Base-by-base conservation (phyloP, 805 yeast genomes). In the Ogataea pilisensis region DNA sequence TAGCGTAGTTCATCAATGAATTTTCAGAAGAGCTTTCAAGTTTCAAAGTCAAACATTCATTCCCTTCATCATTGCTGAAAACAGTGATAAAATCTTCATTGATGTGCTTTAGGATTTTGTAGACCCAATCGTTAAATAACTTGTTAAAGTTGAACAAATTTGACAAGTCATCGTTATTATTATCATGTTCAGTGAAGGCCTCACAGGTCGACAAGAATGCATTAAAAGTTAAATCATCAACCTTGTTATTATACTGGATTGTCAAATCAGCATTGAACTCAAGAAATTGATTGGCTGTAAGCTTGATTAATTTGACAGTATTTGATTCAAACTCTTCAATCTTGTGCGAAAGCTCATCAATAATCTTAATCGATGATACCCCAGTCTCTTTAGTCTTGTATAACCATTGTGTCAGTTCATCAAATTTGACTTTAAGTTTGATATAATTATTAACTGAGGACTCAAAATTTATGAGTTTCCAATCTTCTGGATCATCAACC, bases 61-160 rank as follows among this genome's bases (percentile, higher is more conserved):
- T 31, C 8, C 37, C 42, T 8, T 27, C 14, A 8, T 6, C 7
- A n/a, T 49, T 6, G 5, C 28, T 17, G n/a, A 53, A 27, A 2
- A 12, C 14, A 7, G 45, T 24, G 2, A n/a, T 18, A 12, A 38
- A 39, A 0, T 54, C 54, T 2, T 26, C 8, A 17, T 54, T 45
- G 2, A 56, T 14, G 24, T 48, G 49, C 2, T 17, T 34, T 3
- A 58, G 25, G 3, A 49, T 42, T 14, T 44, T 43, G 12, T 30
- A 28, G 2, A 49, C 20, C 62, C 63, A 58, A 4, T 44, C 49
- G n/a, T 28, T 44, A 31, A 58, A 54, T 11, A 50, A 19, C 24
- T 45, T 53, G 38, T 47, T 53, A 37, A 60, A 51, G 24, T 57
- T 51, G 38, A 58, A 50, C 19, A 49, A 28, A 9, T 43, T 35